Evolutionary conservation across 768 basidiomycete genomes (phyloP).

Genomic region (Pulveroboletus sp.): DNA sequence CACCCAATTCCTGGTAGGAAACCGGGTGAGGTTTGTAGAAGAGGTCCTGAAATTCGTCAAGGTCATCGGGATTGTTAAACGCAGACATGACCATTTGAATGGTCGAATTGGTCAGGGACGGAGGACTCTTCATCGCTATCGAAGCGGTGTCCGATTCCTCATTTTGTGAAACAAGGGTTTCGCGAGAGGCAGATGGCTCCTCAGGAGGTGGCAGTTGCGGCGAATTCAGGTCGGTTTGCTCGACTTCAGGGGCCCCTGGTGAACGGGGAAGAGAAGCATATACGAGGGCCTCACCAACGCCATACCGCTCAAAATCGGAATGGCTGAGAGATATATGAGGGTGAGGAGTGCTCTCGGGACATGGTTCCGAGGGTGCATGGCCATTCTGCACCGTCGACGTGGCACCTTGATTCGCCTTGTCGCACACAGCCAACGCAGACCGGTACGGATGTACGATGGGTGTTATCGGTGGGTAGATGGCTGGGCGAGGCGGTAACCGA

Average conservation of each 20-base stretch:
- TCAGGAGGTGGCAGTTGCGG: neutral
- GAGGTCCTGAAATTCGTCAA: constrained; percentile 72
- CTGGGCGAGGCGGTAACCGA: constrained; percentile 34
- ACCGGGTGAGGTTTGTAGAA: constrained; percentile 54
- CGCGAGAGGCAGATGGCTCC: constrained; percentile 1
- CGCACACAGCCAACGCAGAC: neutral
- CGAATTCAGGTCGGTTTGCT: neutral
- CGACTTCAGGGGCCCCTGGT: neutral
- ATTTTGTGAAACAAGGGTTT: constrained; percentile 25
- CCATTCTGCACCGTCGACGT: neutral
- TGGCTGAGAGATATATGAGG: constrained; percentile 28
- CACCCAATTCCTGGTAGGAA: neutral
- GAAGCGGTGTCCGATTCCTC: constrained; percentile 33
- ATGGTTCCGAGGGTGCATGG: neutral
- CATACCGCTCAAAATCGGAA: constrained; percentile 45
- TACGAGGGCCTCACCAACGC: constrained; percentile 62
- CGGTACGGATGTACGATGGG: constrained; percentile 32
- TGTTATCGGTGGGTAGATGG: constrained; percentile 17
- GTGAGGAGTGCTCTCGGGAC: neutral
- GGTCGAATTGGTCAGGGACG: constrained; percentile 38
- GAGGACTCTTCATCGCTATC: constrained; percentile 4
- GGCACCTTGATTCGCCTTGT: neutral
- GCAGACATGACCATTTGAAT: constrained; percentile 38
- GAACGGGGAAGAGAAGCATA: constrained; percentile 33
- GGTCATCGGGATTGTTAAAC: constrained; percentile 58